A percentile compares a stretch with the other conserved stretches of the same genome.
Evolutionary conservation across 345 rosid genomes (phyloP).

Genomic region (Hibiscus syriacus): DNA sequence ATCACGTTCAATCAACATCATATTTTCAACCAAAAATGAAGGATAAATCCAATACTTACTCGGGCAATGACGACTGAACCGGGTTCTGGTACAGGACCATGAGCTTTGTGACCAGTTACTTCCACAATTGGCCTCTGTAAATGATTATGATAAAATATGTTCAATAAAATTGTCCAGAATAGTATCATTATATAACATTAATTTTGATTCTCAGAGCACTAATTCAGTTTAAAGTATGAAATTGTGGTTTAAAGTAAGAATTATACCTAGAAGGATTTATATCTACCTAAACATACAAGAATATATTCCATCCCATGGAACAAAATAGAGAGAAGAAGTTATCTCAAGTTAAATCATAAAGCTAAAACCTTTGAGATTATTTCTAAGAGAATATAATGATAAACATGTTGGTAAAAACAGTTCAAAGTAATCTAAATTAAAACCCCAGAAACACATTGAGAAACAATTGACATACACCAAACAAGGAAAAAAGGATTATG

Average conservation of each 20-base stretch:
- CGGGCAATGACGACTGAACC: slow-evolving; percentile 77
- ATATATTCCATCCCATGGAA: neutral
- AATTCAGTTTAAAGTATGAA: neutral
- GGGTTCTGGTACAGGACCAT: slow-evolving; percentile 73
- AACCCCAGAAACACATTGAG: neutral
- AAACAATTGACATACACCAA: neutral
- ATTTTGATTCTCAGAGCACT: neutral
- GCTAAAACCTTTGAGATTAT: neutral
- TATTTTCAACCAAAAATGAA: neutral
- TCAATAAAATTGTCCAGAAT: neutral
- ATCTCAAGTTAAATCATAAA: neutral
- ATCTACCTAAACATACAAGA: neutral
- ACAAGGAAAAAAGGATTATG: neutral
- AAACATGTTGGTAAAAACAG: neutral
- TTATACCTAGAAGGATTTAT: too few relatives aligned
- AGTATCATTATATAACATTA: neutral
- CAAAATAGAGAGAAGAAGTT: neutral
- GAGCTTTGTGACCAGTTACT: slow-evolving; percentile 80
- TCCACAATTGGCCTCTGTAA: slow-evolving; percentile 68
- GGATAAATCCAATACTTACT: slow-evolving; percentile 31
- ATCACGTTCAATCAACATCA: neutral
- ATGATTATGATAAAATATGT: neutral
- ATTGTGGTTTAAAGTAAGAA: neutral
- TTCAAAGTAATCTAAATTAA: neutral
- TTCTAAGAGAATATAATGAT: neutral